Conservation (phyloP, 768 basidiomycete genomes). For the Pleurotus giganteus region DNA sequence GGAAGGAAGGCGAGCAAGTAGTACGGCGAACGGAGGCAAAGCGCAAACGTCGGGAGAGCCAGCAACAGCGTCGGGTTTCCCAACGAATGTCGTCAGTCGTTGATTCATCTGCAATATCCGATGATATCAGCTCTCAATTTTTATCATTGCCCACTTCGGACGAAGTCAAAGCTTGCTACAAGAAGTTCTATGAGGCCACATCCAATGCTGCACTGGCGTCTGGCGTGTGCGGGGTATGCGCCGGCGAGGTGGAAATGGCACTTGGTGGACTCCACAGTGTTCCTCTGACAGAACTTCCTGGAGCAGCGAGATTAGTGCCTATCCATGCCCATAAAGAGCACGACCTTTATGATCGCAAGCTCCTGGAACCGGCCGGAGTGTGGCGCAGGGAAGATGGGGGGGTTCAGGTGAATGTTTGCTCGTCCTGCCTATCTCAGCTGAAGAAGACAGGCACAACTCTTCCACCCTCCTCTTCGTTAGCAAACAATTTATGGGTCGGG, state of each 20-base stretch:
- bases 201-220: neutral
- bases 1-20: no score
- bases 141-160: no score
- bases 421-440: conserved; percentile 10
- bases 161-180: neutral
- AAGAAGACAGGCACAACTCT: neutral
- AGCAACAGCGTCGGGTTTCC: no score
- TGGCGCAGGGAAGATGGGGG: neutral
- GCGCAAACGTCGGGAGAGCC: no score
- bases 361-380: neutral
- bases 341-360: neutral
- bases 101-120: no score
- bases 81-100: no score
- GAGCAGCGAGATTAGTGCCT: neutral
- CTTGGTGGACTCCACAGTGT: neutral
- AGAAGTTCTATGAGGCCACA: neutral
- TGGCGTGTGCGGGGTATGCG: neutral
- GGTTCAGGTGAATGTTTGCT: conserved; percentile 11
- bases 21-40: no score
- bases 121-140: no score
- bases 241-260: neutral
- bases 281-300: neutral
- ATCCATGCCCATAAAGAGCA: neutral
- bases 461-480: conserved; percentile 24
- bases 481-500: conserved; percentile 41